Evolutionary conservation across 305 asterid genomes (phyloP).

Genomic region (Ruellia speciosa): DNA sequence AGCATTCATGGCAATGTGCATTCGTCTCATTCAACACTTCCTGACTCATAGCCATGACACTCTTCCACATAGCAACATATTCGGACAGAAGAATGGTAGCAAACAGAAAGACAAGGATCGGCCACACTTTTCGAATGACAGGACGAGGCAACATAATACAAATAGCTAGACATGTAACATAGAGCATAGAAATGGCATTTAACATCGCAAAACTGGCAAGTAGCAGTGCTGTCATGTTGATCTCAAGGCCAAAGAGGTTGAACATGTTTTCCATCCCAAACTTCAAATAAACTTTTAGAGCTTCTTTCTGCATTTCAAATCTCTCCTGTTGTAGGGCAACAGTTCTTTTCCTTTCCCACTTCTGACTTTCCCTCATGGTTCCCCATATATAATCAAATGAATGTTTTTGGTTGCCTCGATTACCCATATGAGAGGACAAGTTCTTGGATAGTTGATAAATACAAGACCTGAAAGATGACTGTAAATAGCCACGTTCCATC

Average conservation of each 20-base stretch:
- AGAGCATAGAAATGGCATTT: constrained; percentile 73
- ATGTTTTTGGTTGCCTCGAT: constrained; percentile 32
- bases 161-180: constrained; percentile 74
- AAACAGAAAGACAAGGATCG: constrained; percentile 62
- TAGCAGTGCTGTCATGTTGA: constrained; percentile 78
- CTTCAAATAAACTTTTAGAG: constrained; percentile 76
- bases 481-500: constrained; percentile 39
- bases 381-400: constrained; percentile 75
- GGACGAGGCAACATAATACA: constrained; percentile 77
- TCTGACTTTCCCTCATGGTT: constrained; percentile 70
- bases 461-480: constrained; percentile 40
- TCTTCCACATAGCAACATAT: constrained; percentile 83
- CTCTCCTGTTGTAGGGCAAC: constrained; percentile 78
- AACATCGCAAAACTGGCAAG: constrained; percentile 91
- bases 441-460: constrained; percentile 34
- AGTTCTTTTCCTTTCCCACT: constrained; percentile 75
- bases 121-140: constrained; percentile 76
- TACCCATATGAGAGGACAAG: constrained; percentile 23
- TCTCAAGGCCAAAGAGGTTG: constrained; percentile 97
- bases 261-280: constrained; percentile 96
- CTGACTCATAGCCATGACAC: constrained; percentile 38
- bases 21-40: constrained; percentile 30
- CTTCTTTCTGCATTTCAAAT: constrained; percentile 79
- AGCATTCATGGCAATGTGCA: constrained; percentile 84
- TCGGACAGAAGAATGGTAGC: constrained; percentile 76